phyloP scores from a whole-genome alignment of 768 basidiomycete species.

The Leccinellum albellum region DNA sequence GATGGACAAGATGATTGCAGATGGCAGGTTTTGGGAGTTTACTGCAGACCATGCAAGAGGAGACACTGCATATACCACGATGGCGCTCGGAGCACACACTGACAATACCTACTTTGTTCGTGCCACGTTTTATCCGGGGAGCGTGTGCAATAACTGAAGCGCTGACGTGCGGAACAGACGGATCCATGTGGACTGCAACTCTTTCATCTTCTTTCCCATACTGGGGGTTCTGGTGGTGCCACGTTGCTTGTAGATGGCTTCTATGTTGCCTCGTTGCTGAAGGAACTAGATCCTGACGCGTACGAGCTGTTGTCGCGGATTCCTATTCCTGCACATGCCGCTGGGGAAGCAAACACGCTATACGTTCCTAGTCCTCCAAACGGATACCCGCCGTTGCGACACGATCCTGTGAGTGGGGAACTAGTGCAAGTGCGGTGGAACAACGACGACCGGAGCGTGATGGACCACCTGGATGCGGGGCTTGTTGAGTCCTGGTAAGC shows the following conservation, averaged over 20 bases:
- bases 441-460: conserved; percentile 85
- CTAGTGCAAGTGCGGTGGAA: conserved; percentile 88
- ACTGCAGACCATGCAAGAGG: conserved; percentile 87
- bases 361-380: conserved; percentile 55
- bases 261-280: conserved; percentile 80
- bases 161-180: conserved; percentile 45
- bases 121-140: conserved; percentile 1
- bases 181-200: conserved; percentile 95
- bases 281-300: conserved; percentile 63
- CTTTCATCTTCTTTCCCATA: conserved; percentile 88
- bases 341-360: conserved; percentile 62
- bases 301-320: conserved; percentile 68
- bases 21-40: conserved; percentile 97
- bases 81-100: conserved; percentile 84
- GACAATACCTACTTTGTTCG: conserved; percentile 57
- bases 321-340: conserved; percentile 80
- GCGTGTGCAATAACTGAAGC: conserved; percentile 9
- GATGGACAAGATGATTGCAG: conserved; percentile 47
- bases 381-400: conserved; percentile 69
- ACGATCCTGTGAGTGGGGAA: conserved; percentile 56
- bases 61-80: conserved; percentile 90
- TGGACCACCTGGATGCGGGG: conserved; percentile 55
- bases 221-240: conserved; percentile 77
- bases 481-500: conserved; percentile 71
- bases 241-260: conserved; percentile 96